These are phyloP conservation scores for Pseudogymnoascus sp. DNA, from an alignment of 2,329 filamentous ascomycete genomes.

Conservation along the genomic window DNA sequence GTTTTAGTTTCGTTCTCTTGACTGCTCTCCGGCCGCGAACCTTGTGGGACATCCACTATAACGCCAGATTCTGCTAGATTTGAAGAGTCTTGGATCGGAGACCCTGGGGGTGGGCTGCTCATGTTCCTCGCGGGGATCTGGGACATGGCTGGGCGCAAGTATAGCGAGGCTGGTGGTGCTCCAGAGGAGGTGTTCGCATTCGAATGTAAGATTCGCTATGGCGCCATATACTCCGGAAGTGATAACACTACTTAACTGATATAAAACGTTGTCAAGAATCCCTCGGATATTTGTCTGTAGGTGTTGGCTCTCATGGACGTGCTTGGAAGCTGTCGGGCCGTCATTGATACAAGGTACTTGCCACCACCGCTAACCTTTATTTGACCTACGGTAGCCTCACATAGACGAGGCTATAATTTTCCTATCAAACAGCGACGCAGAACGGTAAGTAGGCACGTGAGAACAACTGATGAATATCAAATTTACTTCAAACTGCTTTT, in stretches of 20 bases:
- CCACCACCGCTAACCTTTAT: not conserved
- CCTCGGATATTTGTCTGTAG: not conserved
- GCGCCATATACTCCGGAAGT: not conserved
- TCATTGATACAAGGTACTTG: constrained; percentile 1
- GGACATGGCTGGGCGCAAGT: not conserved
- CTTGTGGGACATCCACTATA: not conserved
- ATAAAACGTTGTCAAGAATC: not conserved
- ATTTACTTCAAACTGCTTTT: not conserved
- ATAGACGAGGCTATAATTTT: not conserved
- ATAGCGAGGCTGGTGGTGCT: not conserved
- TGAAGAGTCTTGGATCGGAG: not conserved
- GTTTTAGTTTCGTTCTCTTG: not conserved
- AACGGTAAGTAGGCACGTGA: not conserved
- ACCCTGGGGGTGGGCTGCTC: constrained; percentile 1
- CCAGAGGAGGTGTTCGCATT: not conserved
- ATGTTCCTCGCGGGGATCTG: not conserved
- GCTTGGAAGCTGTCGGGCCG: not conserved
- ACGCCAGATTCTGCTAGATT: not conserved
- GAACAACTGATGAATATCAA: not conserved
- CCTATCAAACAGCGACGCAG: not conserved
- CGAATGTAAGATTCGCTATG: not conserved
- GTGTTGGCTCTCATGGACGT: not conserved
- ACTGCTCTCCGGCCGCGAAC: not conserved
- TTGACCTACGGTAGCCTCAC: not conserved
- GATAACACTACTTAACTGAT: not conserved